Evolutionary conservation across 495 filamentous ascomycete genomes (phyloP).

Genomic region (Lasiosphaeris hirsuta): DNA sequence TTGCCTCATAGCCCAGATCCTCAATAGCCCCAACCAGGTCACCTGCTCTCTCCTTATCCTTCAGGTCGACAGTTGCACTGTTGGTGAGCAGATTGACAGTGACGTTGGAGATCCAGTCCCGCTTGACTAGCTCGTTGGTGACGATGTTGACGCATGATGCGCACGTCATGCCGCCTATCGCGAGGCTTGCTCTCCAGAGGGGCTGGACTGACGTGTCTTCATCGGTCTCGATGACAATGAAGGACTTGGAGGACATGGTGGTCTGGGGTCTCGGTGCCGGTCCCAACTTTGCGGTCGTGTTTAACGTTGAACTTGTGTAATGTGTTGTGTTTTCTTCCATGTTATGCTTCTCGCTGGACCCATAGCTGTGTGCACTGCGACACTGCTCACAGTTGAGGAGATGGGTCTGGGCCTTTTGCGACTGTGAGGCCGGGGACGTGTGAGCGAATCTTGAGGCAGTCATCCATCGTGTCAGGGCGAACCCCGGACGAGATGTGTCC

Average conservation of each 20-base stretch:
- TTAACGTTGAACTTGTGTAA: not conserved
- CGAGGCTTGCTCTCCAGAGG: constrained; percentile 56
- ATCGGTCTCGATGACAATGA: constrained; percentile 25
- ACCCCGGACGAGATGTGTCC: constrained; percentile 7
- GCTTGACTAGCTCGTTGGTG: constrained; percentile 60
- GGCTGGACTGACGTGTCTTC: constrained; percentile 11
- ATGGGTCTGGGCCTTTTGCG: constrained; percentile 23
- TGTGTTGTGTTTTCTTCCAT: constrained; percentile 11
- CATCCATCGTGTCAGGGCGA: constrained; percentile 27
- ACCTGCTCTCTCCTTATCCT: constrained; percentile 45
- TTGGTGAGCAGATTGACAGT: constrained; percentile 69
- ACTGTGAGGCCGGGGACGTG: not conserved
- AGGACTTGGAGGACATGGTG: constrained; percentile 21
- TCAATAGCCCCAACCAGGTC: constrained; percentile 70
- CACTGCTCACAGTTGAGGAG: constrained; percentile 35
- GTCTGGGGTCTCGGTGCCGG: not conserved
- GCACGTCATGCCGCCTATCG: constrained; percentile 84
- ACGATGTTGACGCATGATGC: constrained; percentile 68
- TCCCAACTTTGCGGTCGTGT: not conserved
- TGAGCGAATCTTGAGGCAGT: constrained; percentile 14
- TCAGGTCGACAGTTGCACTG: constrained; percentile 64
- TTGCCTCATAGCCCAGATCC: constrained; percentile 75
- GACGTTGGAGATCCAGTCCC: constrained; percentile 59
- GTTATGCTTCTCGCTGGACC: constrained; percentile 11
- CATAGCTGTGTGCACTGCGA: constrained; percentile 11